Evolutionary conservation across 2,329 filamentous ascomycete genomes (phyloP).

Genomic region (Cladosporium phlei): DNA sequence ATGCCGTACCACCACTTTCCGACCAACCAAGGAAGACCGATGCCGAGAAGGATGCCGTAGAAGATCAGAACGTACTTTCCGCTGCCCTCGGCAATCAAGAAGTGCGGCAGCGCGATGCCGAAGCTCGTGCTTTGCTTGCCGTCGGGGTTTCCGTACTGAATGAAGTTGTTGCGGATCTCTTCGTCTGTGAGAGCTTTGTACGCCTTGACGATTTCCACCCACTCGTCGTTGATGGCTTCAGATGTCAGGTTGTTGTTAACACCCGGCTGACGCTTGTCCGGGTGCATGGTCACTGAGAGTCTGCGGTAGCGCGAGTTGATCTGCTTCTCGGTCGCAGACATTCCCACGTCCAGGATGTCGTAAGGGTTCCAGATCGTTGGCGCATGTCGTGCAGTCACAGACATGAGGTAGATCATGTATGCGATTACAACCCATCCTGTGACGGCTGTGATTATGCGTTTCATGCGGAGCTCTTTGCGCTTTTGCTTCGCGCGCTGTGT

Average conservation of each 20-base stretch:
- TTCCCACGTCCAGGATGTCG: slow-evolving; percentile 81
- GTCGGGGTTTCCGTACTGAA: slow-evolving; percentile 92
- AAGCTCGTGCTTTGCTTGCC: slow-evolving; percentile 98
- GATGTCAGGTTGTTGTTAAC: slow-evolving; percentile 81
- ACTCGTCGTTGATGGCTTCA: slow-evolving; percentile 78
- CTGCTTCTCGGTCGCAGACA: slow-evolving; percentile 77
- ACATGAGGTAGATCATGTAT: slow-evolving; percentile 87
- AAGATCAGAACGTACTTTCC: slow-evolving; percentile 91
- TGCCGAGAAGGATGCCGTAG: slow-evolving; percentile 82
- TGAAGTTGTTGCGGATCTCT: slow-evolving; percentile 93
- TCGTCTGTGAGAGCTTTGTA: slow-evolving; percentile 98
- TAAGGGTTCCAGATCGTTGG: slow-evolving; percentile 95
- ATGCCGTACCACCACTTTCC: slow-evolving; percentile 99
- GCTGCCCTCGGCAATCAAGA: slow-evolving; percentile 87
- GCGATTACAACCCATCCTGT: slow-evolving; percentile 78
- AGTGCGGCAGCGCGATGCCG: slow-evolving; percentile 88
- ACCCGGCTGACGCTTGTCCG: slow-evolving; percentile 86
- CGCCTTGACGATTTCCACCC: slow-evolving; percentile 93
- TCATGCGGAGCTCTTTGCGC: slow-evolving; percentile 82
- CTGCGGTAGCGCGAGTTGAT: slow-evolving; percentile 90
- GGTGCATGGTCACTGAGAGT: slow-evolving; percentile 81
- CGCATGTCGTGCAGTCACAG: slow-evolving; percentile 65
- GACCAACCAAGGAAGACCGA: slow-evolving; percentile 86
- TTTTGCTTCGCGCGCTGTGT: slow-evolving; percentile 79
- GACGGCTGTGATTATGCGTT: slow-evolving; percentile 72